A percentile compares a stretch with the other conserved stretches of the same genome.
Conservation (phyloP, 2,329 filamentous ascomycete genomes). For the Alternaria sp. region DNA sequence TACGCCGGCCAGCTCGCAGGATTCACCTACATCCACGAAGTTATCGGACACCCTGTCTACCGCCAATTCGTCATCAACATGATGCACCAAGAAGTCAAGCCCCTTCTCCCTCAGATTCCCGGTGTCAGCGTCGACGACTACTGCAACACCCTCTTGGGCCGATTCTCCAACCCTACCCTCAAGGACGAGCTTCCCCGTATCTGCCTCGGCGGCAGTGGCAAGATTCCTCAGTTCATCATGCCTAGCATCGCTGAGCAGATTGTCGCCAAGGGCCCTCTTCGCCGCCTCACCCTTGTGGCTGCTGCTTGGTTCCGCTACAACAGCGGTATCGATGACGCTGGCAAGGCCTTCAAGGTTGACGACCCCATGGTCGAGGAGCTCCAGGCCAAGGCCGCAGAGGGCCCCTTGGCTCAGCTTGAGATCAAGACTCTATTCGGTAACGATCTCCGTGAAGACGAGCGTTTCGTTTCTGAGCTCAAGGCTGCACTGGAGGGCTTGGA, state of each 20-base stretch:
- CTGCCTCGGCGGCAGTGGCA: constrained; percentile 42
- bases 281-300: constrained; percentile 35
- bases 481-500: constrained; percentile 33
- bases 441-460: constrained; percentile 36
- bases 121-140: constrained; percentile 40
- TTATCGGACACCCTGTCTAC: constrained; percentile 35
- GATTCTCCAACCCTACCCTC: constrained; percentile 41
- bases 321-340: constrained; percentile 34
- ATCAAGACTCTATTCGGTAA: constrained; percentile 36
- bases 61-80: constrained; percentile 40
- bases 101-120: constrained; percentile 38
- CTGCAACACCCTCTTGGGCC: constrained; percentile 35
- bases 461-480: constrained; percentile 38
- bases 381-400: constrained; percentile 31
- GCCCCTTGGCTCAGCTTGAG: constrained; percentile 21
- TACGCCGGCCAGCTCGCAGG: constrained; percentile 38
- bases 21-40: constrained; percentile 41
- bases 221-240: constrained; percentile 44
- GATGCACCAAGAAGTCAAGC: constrained; percentile 44
- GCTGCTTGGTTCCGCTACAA: constrained; percentile 44
- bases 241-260: constrained; percentile 42
- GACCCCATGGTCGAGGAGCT: constrained; percentile 41
- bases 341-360: constrained; percentile 33
- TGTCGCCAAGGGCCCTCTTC: constrained; percentile 32
- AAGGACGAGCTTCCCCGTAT: constrained; percentile 43